Evolutionary conservation across 2,329 filamentous ascomycete species (phyloP), one percentile per base, ranked within the genome.

Genomic region (Cladophialophora immunda): DNA sequence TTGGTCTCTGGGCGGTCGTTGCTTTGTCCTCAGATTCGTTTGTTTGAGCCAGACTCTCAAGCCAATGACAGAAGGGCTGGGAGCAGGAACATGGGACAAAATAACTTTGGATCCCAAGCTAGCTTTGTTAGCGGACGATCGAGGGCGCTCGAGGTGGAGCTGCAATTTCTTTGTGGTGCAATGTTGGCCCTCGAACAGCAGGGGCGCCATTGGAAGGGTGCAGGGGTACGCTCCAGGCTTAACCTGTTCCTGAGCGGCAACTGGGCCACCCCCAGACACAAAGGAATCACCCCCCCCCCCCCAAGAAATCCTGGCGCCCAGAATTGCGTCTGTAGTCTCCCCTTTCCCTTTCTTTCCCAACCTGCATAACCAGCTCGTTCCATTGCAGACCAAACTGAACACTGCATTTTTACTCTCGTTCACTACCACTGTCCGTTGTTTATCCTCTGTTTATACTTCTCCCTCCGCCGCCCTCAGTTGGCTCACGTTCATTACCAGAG

Each of bases 401-500:
- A 54, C 58, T 61, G 58, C 58, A 53, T 61, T 36, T 36, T 61
- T 30, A 53, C 27, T 54, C 19, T 27, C 9, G 45, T 27, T 25
- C 58, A 68, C 53, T 47, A 58, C 60, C 58, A 58, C 66, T 58
- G 66, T 62, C 45, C 45, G 13, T 50, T 22, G 25, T 25, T 30
- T 34, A 19, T 38, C 32, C 58, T 61, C 58, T 53, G 66, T 64
- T 72, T 62, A 64, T 65, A 68, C 65, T 70, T 70, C 66, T 54
- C 67, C 56, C 66, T 64, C 41, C 65, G 50, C 36, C 66, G 66
- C 70, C 68, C 67, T 60, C 69, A 62, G 69, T 70, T 68, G 72
- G 70, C 71, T 68, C 58, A 69, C 69, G 60, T 67, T 70, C 70
- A 65, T 71, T 70, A 69, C 70, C 66, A 69, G 67, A 69, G 71